These are phyloP conservation scores for Zygoascus meyerae DNA, from an alignment of 1,139 yeast genomes.

Conservation along the genomic window DNA sequence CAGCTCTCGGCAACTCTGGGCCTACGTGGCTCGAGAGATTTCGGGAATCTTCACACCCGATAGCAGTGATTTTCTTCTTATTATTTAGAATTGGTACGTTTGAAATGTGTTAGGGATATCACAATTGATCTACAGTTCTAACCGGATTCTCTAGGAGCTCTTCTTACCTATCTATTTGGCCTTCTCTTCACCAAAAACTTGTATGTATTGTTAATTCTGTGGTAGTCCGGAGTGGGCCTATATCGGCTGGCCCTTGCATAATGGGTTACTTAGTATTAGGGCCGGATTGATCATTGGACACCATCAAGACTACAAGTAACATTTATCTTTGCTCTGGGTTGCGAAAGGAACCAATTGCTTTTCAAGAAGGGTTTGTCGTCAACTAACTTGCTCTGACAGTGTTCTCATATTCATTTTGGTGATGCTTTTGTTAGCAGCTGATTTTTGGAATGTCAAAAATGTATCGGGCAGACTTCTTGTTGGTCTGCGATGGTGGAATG, in stretches of 20 bases:
- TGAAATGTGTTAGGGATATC: not conserved
- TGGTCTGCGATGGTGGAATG: slow-evolving; percentile 95
- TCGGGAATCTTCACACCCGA: slow-evolving; percentile 72
- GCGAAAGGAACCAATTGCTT: not conserved
- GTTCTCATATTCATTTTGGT: slow-evolving; percentile 74
- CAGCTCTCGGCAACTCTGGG: not conserved
- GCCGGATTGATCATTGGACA: too few relatives aligned
- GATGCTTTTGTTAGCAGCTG: slow-evolving; percentile 72
- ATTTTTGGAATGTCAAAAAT: slow-evolving; percentile 91
- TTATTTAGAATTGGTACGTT: slow-evolving; percentile 49
- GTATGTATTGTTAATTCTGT: slow-evolving; percentile 24
- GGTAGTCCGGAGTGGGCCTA: too few relatives aligned
- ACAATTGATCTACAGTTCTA: not conserved
- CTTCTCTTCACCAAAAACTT: slow-evolving; percentile 58
- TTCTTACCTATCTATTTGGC: slow-evolving; percentile 65
- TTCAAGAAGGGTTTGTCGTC: not conserved
- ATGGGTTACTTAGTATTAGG: too few relatives aligned
- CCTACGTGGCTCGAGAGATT: slow-evolving; percentile 37
- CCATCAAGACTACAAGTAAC: too few relatives aligned
- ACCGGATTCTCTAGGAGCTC: slow-evolving; percentile 37
- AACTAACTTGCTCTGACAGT: slow-evolving; percentile 21
- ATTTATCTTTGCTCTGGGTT: too few relatives aligned
- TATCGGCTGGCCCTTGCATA: too few relatives aligned
- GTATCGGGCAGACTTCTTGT: slow-evolving; percentile 84
- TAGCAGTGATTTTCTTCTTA: slow-evolving; percentile 62